A percentile compares a stretch with the other conserved stretches of the same genome.
phyloP scores from a whole-genome alignment of 495 filamentous ascomycete genomes.

The Astrothelium subdiscretum region DNA sequence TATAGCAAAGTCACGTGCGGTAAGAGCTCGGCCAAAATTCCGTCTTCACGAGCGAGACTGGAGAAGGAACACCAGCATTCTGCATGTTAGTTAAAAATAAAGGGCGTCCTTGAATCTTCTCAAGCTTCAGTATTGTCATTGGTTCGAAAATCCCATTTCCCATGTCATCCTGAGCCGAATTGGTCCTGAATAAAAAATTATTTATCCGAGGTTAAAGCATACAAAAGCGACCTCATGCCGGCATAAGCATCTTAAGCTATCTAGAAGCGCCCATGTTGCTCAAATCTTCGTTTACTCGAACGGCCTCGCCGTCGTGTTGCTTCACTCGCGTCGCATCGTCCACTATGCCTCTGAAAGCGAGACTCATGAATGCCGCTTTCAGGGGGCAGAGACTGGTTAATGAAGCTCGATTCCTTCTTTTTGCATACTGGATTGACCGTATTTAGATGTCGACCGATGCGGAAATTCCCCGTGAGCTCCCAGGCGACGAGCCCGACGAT shows the following conservation, averaged over 20 bases:
- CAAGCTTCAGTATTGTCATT: background rate
- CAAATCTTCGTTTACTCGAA: background rate
- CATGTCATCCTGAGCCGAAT: background rate
- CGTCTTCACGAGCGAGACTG: background rate
- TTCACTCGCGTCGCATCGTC: constrained; percentile 1
- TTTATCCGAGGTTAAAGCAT: background rate
- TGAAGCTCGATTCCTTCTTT: background rate
- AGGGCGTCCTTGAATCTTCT: background rate
- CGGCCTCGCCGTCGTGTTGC: background rate
- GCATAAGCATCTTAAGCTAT: background rate
- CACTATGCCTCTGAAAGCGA: constrained; percentile 81
- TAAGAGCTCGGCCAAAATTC: background rate
- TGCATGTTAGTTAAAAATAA: no score
- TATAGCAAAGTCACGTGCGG: background rate
- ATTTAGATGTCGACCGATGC: constrained; percentile 18
- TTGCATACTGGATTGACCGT: background rate
- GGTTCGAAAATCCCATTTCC: background rate
- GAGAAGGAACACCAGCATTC: background rate
- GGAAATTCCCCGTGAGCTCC: constrained; percentile 18
- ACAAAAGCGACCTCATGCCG: background rate
- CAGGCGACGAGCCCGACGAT: constrained; percentile 70
- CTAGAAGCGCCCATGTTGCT: background rate
- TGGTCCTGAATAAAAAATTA: background rate
- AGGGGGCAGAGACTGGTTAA: constrained; percentile 20
- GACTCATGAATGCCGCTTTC: constrained; percentile 54